Percentiles rank a stretch among this genome's conserved stretches.
phyloP scores from a whole-genome alignment of 2,329 filamentous ascomycete genomes.

The Xylariaceae sp. region DNA sequence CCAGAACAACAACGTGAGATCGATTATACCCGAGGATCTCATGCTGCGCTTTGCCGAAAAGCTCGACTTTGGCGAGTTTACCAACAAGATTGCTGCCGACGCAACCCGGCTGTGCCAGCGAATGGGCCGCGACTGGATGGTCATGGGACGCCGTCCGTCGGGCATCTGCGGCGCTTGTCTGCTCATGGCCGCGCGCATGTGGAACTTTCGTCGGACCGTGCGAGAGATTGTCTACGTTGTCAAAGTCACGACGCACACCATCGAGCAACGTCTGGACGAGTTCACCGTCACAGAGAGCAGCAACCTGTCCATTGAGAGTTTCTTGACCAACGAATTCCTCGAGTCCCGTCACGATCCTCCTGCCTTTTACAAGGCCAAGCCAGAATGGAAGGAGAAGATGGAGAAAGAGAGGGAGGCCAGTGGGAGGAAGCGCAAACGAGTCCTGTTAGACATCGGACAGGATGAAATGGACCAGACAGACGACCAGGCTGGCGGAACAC shows the following conservation, averaged over 20 bases:
- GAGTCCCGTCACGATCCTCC: constrained; percentile 76
- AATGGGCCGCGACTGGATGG: constrained; percentile 98
- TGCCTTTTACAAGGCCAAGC: constrained; percentile 64
- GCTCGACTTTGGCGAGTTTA: constrained; percentile 81
- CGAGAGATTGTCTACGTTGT: constrained; percentile 97
- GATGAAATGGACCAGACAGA: constrained; percentile 25
- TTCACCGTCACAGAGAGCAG: constrained; percentile 85
- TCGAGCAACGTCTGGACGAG: constrained; percentile 85
- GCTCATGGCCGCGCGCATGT: constrained; percentile 93
- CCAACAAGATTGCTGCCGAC: constrained; percentile 79
- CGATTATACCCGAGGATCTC: constrained; percentile 80
- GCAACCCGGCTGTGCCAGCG: constrained; percentile 81
- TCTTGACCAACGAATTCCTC: constrained; percentile 64
- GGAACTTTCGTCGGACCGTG: constrained; percentile 90
- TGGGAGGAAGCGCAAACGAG: constrained; percentile 41
- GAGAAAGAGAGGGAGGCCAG: constrained; percentile 39
- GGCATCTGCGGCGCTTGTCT: constrained; percentile 92
- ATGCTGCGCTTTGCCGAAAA: constrained; percentile 88
- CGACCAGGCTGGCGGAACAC: constrained; percentile 10
- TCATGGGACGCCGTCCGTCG: constrained; percentile 85
- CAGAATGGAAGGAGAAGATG: constrained; percentile 52
- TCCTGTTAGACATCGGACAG: constrained; percentile 31
- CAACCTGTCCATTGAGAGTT: constrained; percentile 80
- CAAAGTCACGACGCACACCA: constrained; percentile 90
- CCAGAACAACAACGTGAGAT: constrained; percentile 52